phyloP scores from a whole-genome alignment of 805 yeast species.

The Ogataea ganodermae region DNA sequence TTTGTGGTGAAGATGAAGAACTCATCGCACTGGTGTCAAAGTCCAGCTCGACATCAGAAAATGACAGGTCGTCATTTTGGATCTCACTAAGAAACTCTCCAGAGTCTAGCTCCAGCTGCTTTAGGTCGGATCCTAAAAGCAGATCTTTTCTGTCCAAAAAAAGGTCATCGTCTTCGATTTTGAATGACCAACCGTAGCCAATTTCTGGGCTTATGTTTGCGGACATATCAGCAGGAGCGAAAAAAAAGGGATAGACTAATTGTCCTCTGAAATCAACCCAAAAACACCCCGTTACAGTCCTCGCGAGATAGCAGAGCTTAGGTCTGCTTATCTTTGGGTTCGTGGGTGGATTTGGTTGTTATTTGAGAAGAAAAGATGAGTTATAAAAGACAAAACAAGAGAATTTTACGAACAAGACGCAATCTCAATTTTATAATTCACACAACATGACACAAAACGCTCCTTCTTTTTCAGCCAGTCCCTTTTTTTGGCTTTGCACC shows the following conservation, averaged over 20 bases:
- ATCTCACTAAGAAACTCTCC: slow-evolving; percentile 20
- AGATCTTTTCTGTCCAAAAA: slow-evolving; percentile 9
- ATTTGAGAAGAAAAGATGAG: neutral
- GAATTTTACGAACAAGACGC: slow-evolving; percentile 4
- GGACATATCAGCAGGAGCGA: neutral
- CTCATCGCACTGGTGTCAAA: slow-evolving; percentile 13
- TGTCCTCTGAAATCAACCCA: neutral
- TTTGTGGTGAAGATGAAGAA: slow-evolving; percentile 15
- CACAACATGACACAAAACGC: slow-evolving; percentile 10
- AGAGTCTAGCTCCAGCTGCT: slow-evolving; percentile 17
- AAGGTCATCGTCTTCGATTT: slow-evolving; percentile 2
- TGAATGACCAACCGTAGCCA: slow-evolving; percentile 3
- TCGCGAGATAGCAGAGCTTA: neutral
- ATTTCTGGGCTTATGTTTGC: slow-evolving; percentile 1
- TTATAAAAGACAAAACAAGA: neutral
- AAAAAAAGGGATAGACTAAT: neutral
- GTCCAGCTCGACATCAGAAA: slow-evolving; percentile 19
- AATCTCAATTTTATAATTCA: neutral
- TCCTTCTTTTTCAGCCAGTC: slow-evolving; percentile 7
- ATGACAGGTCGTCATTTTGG: slow-evolving; percentile 18
- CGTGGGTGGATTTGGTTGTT: neutral
- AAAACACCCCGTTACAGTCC: neutral
- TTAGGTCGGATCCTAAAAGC: slow-evolving; percentile 15
- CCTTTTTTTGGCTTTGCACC: neutral
- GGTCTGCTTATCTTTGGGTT: neutral